Base-by-base conservation (phyloP, 164 flowering plant species). In the Vitis riparia region DNA sequence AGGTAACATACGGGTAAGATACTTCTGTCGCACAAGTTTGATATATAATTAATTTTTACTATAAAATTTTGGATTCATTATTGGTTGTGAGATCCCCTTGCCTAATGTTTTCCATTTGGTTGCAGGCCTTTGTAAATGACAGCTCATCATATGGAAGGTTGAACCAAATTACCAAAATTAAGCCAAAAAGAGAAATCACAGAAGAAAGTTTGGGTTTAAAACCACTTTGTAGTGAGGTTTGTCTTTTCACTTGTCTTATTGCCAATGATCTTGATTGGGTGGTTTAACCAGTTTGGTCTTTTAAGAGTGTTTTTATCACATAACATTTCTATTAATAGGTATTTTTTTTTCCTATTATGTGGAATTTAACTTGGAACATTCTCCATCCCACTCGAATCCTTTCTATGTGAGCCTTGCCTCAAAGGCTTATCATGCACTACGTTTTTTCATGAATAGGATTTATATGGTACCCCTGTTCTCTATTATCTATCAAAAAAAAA, bases 161-260 rank as follows among this genome's bases (percentile, higher is more conserved):
- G 44, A 70, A 73, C 47, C 58, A 69, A 60, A 66, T 53, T 29
- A 32, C 65, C n/a, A 81, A 70, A 73, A 68, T 59, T 11, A 72
- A 75, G 68, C 64, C 66, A 6, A 65, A 14, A 2, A 79, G 86
- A 75, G 67, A 72, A 70, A 73, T 86, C 17, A 81, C 88, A 7
- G 88, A 80, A 79, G 79, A 87, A 65, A 73, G 77, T 67, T 75
- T 87, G 63, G 74, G 59, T 48, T 75, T 92, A 58, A 81, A 87
- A 76, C 92, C 93, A 67, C 73, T 87, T 44, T 72, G 89, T 77
- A 62, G 65, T 15, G 86, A 83, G 93, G 97, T 23, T 23, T 23
- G 27, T 0, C 27, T 23, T 88, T 23, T 23, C 27, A 23, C 27
- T 23, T 23, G 27, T 23, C 27, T 23, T 23, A 23, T 23, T 23